A percentile compares a stretch with the other conserved stretches of the same genome.
Conservation (phyloP, 257 asterid species). For the Rauvolfia tetraphylla region DNA sequence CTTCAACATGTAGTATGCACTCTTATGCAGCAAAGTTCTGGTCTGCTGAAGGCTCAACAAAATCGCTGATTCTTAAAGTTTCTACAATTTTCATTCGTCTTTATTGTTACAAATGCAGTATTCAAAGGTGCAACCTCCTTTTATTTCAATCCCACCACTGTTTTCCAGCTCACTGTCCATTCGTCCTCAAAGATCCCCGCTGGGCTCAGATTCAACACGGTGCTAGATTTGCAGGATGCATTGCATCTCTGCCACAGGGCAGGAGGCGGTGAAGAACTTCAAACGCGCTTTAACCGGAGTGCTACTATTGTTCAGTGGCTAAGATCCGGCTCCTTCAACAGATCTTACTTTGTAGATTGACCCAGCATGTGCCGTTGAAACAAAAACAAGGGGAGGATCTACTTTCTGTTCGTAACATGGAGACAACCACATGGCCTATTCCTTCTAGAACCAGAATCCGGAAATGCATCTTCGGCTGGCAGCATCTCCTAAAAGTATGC, state of each 20-base stretch:
- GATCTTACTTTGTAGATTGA: not conserved
- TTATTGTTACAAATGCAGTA: no score
- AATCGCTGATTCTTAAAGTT: no score
- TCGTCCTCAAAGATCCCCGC: not conserved
- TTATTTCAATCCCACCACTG: not conserved
- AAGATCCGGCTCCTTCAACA: not conserved
- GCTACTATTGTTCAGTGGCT: not conserved
- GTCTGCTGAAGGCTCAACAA: no score
- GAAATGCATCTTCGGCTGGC: not conserved
- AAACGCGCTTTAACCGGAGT: not conserved
- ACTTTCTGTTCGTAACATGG: not conserved
- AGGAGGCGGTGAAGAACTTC: not conserved
- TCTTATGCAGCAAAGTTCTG: not conserved
- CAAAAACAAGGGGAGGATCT: not conserved
- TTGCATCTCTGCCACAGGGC: not conserved
- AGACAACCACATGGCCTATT: not conserved
- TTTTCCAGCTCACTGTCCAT: no score
- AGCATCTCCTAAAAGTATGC: not conserved
- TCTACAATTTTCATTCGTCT: no score
- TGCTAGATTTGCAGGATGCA: not conserved
- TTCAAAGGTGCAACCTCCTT: not conserved
- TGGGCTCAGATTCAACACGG: not conserved
- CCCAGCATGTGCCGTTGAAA: not conserved
- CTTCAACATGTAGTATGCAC: not conserved
- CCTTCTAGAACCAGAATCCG: not conserved